Evolutionary conservation across 2,329 filamentous ascomycete species (phyloP).

Genomic region (Aureobasidium musti): DNA sequence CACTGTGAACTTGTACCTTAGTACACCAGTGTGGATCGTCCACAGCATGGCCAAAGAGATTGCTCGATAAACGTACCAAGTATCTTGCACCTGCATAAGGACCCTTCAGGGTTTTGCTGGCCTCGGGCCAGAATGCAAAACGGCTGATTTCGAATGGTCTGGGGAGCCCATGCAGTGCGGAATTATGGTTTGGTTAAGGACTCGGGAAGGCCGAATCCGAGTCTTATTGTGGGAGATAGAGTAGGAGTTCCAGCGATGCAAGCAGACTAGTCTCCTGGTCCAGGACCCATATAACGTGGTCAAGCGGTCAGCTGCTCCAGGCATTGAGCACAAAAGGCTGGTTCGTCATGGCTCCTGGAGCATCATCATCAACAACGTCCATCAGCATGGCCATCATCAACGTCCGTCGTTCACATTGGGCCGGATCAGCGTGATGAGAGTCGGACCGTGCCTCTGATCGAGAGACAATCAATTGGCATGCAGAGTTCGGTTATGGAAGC

Average conservation of each 20-base stretch:
- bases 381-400: background rate
- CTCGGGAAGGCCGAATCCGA: conserved; percentile 9
- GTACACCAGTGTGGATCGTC: conserved; percentile 16
- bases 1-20: conserved; percentile 8
- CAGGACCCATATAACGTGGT: conserved; percentile 9
- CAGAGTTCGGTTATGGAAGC: conserved; percentile 9
- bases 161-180: background rate
- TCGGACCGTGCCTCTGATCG: conserved; percentile 19
- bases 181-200: conserved; percentile 10
- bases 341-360: background rate
- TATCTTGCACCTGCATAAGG: conserved; percentile 24
- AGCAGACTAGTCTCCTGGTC: background rate
- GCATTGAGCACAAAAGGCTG: conserved; percentile 12
- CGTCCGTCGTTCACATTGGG: background rate
- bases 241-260: conserved; percentile 20
- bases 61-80: conserved; percentile 17
- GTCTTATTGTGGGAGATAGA: conserved; percentile 15
- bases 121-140: conserved; percentile 12
- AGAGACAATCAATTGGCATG: conserved; percentile 17
- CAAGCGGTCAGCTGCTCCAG: conserved; percentile 23
- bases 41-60: background rate
- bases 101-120: conserved; percentile 26
- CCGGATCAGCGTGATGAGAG: conserved; percentile 23
- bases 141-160: conserved; percentile 3
- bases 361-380: conserved; percentile 2